Percentiles rank a stretch among this genome's conserved stretches.
These are phyloP conservation scores for Alloascoidea hylecoeti DNA, from an alignment of 805 yeast species.

Conservation along the genomic window DNA sequence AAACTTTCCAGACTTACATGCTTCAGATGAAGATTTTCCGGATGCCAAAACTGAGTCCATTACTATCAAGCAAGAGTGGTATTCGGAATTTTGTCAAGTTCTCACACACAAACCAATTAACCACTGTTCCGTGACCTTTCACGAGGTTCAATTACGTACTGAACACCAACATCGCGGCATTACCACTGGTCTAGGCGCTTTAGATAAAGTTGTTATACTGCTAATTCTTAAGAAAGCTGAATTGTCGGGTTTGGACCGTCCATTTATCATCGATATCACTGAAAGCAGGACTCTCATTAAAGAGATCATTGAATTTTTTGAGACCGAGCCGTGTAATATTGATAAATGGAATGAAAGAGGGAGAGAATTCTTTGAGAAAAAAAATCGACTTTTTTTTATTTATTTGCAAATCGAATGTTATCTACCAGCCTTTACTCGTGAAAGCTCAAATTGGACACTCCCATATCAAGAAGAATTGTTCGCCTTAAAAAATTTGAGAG, in stretches of 20 bases:
- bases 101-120: no score
- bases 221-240: neutral
- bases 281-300: neutral
- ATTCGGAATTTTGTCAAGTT: neutral
- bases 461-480: slow-evolving; percentile 35
- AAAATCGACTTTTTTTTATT: slow-evolving; percentile 33
- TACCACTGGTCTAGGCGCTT: neutral
- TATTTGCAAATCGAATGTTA: slow-evolving; percentile 35
- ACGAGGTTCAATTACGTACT: neutral
- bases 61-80: neutral
- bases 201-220: neutral
- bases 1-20: no score
- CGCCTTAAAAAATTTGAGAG: neutral
- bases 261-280: neutral
- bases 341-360: slow-evolving; percentile 40
- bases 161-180: neutral
- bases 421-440: slow-evolving; percentile 53
- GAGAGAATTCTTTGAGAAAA: slow-evolving; percentile 23
- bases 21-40: neutral
- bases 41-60: neutral
- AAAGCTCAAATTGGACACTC: slow-evolving; percentile 34
- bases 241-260: neutral
- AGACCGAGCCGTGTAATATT: slow-evolving; percentile 29
- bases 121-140: no score
- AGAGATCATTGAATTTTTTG: slow-evolving; percentile 26